Conservation (phyloP, 78 protist species). For the Dictyostelium firmibasis region DNA sequence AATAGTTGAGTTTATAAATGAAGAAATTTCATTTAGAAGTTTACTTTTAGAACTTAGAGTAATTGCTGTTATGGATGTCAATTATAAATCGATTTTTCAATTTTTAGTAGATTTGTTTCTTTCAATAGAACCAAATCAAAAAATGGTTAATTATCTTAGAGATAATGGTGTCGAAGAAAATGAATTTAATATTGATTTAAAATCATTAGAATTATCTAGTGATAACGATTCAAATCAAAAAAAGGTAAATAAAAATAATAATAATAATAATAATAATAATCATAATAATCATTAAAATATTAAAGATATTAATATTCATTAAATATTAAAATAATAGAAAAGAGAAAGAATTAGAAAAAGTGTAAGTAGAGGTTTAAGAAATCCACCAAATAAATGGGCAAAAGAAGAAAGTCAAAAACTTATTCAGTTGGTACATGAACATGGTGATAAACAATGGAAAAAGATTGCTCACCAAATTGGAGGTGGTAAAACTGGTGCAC, state of each 20-base stretch:
- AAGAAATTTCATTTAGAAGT: constrained; percentile 42
- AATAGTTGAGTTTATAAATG: constrained; percentile 40
- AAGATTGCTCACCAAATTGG: constrained; percentile 72
- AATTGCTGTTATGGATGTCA: constrained; percentile 46
- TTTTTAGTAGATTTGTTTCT: constrained; percentile 56
- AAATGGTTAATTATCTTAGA: constrained; percentile 36
- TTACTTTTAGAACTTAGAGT: constrained; percentile 38
- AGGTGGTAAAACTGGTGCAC: constrained; percentile 78
- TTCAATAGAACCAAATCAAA: constrained; percentile 56
- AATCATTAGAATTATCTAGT: constrained; percentile 11
- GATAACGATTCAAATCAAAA: constrained; percentile 17
- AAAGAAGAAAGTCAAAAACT: constrained; percentile 55
- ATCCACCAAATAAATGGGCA: constrained; percentile 78
- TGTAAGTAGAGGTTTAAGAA: constrained; percentile 65
- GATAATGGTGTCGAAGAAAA: constrained; percentile 72
- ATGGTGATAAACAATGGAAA: constrained; percentile 79
- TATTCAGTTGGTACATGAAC: constrained; percentile 64
- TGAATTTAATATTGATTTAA: constrained; percentile 67
- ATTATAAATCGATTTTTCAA: constrained; percentile 42
- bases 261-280: neutral
- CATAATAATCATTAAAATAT: neutral
- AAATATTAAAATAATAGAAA: neutral
- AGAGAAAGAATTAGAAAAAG: constrained; percentile 62
- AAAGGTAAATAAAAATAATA: neutral
- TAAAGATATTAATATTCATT: neutral